Base-by-base conservation (phyloP, 202 grass and related monocot species). In the Zizania palustris region DNA sequence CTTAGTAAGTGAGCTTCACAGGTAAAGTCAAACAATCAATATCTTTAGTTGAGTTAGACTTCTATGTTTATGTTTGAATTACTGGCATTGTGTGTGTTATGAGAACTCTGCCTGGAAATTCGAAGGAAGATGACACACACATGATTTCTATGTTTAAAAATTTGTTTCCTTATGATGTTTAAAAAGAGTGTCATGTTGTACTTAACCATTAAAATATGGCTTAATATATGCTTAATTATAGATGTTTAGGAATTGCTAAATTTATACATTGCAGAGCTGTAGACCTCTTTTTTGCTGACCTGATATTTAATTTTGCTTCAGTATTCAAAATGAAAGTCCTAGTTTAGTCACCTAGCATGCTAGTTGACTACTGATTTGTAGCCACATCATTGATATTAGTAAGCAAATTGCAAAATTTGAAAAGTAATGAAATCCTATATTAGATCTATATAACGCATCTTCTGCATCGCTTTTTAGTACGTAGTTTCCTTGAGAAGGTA, bases 1-100 rank as follows among this genome's bases (percentile, higher is more conserved):
- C 39, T 65, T 88, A 83, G 87, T 98, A 42, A 84, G 82, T 54
- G 80, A 92, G 71, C 95, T 98, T 88, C 91, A 94, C 74, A 94
- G 89, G 95, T 98, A 75, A 90, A 65, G 4, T 83, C 9, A 0
- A 36, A 20, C 42, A 45, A 22, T 57, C 46, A 33, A n/a, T 63
- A 20, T 75, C 7, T 36, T 33, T 53, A 55, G 64, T 61, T 4
- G 36, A 20, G 38, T 51, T 87, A n/a, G 62, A 11, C 60, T 77
- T 3, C 19, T 86, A 28, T 60, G 34, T 8, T 71, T 28, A 28
- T 28, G 28, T 28, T 36, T 41, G 19, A 56, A 38, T 4, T 62
- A 60, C 14, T 42, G 21, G 22, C 0, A 2, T 16, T 66, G 5
- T 66, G n/a, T 18, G 41, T 66, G 40, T 86, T 57, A 43, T 37